phyloP scores from a whole-genome alignment of 257 asterid genomes.

The Scutellaria minor region DNA sequence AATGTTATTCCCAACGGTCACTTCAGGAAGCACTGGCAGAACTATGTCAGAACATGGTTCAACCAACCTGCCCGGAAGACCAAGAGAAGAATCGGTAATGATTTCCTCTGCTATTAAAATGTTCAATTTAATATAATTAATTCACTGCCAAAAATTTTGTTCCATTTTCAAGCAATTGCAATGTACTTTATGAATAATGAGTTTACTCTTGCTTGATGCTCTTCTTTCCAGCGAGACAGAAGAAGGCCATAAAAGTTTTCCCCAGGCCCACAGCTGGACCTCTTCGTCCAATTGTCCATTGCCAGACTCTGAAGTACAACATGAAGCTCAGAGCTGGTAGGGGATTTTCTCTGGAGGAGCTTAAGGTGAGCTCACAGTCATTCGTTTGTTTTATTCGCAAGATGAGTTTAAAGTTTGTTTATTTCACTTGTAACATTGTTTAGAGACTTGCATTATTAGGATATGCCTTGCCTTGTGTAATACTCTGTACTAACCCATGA shows the following conservation, averaged over 20 bases:
- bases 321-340: conserved; percentile 77
- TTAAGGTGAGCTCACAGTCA: conserved; percentile 48
- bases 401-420: not conserved
- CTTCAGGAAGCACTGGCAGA: conserved; percentile 85
- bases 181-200: not conserved
- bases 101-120: not conserved
- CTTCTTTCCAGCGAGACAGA: conserved; percentile 59
- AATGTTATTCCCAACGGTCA: conserved; percentile 78
- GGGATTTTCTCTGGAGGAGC: conserved; percentile 77
- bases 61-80: conserved; percentile 87
- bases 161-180: too few relatives aligned
- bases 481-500: not conserved
- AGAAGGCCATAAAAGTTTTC: conserved; percentile 74
- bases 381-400: not conserved
- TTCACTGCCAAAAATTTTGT: not conserved
- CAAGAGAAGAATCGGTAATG: conserved; percentile 67
- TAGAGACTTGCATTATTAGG: too few relatives aligned
- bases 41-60: conserved; percentile 79
- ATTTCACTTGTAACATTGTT: not conserved
- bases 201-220: conserved; percentile 9
- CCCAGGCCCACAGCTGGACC: conserved; percentile 80
- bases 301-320: conserved; percentile 79
- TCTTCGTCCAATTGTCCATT: conserved; percentile 73
- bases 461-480: too few relatives aligned
- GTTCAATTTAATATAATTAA: not conserved